Evolutionary conservation across 345 rosid genomes (phyloP).

Genomic region (Brassica nigra): DNA sequence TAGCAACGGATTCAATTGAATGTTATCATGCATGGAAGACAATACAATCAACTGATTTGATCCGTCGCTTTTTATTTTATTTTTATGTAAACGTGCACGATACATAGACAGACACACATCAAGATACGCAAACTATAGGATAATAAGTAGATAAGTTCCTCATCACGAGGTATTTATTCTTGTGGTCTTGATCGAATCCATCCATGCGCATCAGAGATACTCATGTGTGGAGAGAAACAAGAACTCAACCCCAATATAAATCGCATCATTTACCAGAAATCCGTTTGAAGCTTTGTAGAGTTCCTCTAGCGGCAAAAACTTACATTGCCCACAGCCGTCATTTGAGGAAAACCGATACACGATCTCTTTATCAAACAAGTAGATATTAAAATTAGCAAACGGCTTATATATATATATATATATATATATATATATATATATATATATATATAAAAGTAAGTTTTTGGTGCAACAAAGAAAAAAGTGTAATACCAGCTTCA

Average conservation of each 20-base stretch:
- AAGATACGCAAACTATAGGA: not conserved
- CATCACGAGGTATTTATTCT: not conserved
- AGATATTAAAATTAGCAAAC: not conserved
- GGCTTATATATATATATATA: not conserved
- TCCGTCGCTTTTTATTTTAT: not conserved
- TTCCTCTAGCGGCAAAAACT: not conserved
- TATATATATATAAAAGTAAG: not conserved
- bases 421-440: not conserved
- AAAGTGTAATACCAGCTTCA: not conserved
- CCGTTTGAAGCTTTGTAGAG: not conserved
- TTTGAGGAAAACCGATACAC: not conserved
- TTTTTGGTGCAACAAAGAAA: not conserved
- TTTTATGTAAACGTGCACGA: not conserved
- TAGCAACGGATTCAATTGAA: not conserved
- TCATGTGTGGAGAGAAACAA: not conserved
- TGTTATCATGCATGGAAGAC: not conserved
- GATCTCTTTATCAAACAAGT: not conserved
- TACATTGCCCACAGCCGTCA: not conserved
- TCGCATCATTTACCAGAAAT: not conserved
- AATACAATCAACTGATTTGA: not conserved
- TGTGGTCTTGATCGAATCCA: constrained; percentile 5
- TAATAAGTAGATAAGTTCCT: not conserved
- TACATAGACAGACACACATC: not conserved
- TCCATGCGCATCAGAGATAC: not conserved
- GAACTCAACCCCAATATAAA: constrained; percentile 8